These are phyloP conservation scores for Phytopythium boreale DNA, from an alignment of 352 stramenopile species.

Conservation along the genomic window DNA sequence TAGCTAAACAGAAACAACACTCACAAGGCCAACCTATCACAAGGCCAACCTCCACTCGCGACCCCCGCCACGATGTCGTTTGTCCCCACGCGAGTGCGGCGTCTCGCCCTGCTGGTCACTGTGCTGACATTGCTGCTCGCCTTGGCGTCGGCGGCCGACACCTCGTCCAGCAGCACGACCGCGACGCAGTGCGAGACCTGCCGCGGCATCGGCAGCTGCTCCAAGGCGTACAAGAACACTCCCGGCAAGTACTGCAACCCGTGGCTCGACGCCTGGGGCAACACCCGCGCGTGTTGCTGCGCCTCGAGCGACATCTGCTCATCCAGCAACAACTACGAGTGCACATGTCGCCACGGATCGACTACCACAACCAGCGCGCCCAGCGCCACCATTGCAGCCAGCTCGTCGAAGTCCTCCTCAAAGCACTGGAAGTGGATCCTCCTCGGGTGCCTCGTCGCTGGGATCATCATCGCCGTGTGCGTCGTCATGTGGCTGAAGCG, in stretches of 20 bases:
- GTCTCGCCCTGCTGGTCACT: not conserved
- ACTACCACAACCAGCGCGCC: not conserved
- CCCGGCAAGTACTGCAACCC: slow-evolving; percentile 44
- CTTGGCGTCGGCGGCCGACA: not conserved
- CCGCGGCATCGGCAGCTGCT: slow-evolving; percentile 40
- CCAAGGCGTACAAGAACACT: slow-evolving; percentile 34
- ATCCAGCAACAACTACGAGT: slow-evolving; percentile 39
- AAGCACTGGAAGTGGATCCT: not conserved
- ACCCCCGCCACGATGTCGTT: not conserved
- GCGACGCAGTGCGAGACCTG: slow-evolving; percentile 47
- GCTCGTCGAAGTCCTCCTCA: not conserved
- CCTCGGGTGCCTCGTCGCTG: not conserved
- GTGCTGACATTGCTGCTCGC: not conserved
- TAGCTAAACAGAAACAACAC: no score
- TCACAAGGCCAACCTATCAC: not conserved
- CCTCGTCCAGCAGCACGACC: slow-evolving; percentile 12
- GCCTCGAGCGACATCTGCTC: slow-evolving; percentile 31
- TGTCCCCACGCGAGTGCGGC: not conserved
- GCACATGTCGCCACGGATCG: slow-evolving; percentile 27
- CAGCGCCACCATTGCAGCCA: not conserved
- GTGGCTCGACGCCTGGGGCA: slow-evolving; percentile 38
- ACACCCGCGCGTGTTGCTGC: slow-evolving; percentile 55
- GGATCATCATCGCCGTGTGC: not conserved
- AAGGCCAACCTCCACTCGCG: not conserved
- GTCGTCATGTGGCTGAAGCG: not conserved